Percentiles rank a stretch among this genome's conserved stretches.
These are phyloP conservation scores for Colletotrichum theobromicola DNA, from an alignment of 2,329 filamentous ascomycete species.

Conservation along the genomic window DNA sequence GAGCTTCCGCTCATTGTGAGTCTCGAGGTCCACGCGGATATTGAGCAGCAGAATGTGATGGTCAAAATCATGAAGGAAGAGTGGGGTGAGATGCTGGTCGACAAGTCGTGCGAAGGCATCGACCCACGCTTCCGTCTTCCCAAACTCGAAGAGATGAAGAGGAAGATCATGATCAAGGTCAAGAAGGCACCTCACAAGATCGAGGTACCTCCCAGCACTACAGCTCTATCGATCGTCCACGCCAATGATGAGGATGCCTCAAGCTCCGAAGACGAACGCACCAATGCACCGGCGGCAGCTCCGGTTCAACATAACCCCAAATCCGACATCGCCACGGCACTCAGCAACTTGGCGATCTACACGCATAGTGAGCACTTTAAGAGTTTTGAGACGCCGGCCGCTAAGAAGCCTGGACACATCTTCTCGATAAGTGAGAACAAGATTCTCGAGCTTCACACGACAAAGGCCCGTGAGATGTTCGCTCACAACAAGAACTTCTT, in stretches of 20 bases:
- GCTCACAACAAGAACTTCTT: constrained; percentile 86
- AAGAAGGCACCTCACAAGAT: constrained; percentile 59
- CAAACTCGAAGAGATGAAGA: constrained; percentile 71
- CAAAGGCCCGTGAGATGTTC: constrained; percentile 77
- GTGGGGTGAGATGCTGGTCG: constrained; percentile 79
- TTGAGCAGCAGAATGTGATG: constrained; percentile 88
- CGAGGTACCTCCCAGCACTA: constrained; percentile 33
- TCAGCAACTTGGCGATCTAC: constrained; percentile 82
- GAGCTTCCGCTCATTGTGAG: constrained; percentile 88
- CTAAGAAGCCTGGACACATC: constrained; percentile 69
- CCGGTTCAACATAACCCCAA: constrained; percentile 48
- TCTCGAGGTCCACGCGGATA: constrained; percentile 85
- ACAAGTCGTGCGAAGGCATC: constrained; percentile 55
- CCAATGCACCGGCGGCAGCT: not conserved
- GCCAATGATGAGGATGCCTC: constrained; percentile 43
- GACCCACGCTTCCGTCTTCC: constrained; percentile 65
- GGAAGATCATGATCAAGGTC: constrained; percentile 86
- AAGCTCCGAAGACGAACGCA: constrained; percentile 49
- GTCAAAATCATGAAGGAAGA: constrained; percentile 91
- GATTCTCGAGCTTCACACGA: constrained; percentile 63
- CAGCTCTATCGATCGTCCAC: constrained; percentile 34
- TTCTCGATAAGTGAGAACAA: constrained; percentile 88
- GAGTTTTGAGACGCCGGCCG: constrained; percentile 68
- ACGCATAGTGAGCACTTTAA: constrained; percentile 85
- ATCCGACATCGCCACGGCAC: constrained; percentile 68